phyloP scores from a whole-genome alignment of 345 rosid species.

The Eucalyptus lansdowneana region DNA sequence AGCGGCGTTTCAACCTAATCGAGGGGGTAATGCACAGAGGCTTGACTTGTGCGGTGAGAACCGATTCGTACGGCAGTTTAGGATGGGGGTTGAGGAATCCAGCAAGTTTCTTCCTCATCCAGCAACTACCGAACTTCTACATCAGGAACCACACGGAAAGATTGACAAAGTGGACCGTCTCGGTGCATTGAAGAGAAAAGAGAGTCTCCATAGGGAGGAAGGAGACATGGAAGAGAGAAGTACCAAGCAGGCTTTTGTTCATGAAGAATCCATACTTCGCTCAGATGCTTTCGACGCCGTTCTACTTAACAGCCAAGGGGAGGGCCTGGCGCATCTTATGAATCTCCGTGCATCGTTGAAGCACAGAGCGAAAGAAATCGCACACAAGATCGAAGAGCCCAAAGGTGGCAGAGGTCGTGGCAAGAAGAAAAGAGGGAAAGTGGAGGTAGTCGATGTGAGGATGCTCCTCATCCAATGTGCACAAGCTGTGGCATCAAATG shows the following conservation, averaged over 20 bases:
- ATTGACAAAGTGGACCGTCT: neutral
- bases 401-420: neutral
- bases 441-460: slow-evolving; percentile 5
- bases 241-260: neutral
- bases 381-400: neutral
- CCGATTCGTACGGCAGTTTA: neutral
- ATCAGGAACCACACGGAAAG: neutral
- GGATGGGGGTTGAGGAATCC: neutral
- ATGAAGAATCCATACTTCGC: neutral
- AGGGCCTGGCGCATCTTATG: neutral
- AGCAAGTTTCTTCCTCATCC: neutral
- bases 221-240: neutral
- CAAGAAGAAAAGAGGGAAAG: slow-evolving; percentile 1
- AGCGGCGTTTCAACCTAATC: neutral
- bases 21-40: neutral
- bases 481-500: slow-evolving; percentile 16
- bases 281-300: neutral
- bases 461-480: slow-evolving; percentile 12
- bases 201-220: neutral
- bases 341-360: neutral
- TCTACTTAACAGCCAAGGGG: neutral
- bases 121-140: neutral
- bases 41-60: neutral
- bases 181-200: neutral
- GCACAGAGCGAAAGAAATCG: neutral